phyloP scores from a whole-genome alignment of 768 basidiomycete genomes.

The Paxillus ammoniavirescens region DNA sequence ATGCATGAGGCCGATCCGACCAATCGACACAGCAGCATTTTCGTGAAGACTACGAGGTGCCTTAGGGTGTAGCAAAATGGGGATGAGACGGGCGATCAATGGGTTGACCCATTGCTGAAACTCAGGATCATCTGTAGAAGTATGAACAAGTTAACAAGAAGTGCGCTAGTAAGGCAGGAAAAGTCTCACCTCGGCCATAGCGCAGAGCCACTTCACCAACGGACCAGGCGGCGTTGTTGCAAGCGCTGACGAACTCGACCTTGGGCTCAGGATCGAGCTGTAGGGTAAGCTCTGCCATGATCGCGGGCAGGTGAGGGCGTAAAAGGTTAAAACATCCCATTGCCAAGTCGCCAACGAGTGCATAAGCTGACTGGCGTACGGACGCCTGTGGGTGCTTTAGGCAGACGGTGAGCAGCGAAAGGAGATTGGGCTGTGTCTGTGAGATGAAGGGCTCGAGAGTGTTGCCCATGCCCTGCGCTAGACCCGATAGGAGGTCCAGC shows the following conservation, averaged over 20 bases:
- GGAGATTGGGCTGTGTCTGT: slow-evolving; percentile 69
- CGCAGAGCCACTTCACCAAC: slow-evolving; percentile 96
- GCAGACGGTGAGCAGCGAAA: slow-evolving; percentile 82
- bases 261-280: slow-evolving; percentile 94
- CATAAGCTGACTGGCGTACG: slow-evolving; percentile 94
- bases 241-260: slow-evolving; percentile 92
- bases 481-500: slow-evolving; percentile 92
- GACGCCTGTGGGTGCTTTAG: slow-evolving; percentile 95
- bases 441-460: slow-evolving; percentile 72
- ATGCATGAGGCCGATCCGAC: slow-evolving; percentile 92
- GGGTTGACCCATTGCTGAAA: slow-evolving; percentile 92
- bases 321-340: slow-evolving; percentile 92
- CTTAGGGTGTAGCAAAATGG: slow-evolving; percentile 89
- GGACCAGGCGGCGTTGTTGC: slow-evolving; percentile 99
- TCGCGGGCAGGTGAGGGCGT: slow-evolving; percentile 79
- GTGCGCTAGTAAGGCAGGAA: background rate
- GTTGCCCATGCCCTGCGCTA: slow-evolving; percentile 90
- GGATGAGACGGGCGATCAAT: slow-evolving; percentile 84
- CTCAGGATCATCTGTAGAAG: slow-evolving; percentile 64
- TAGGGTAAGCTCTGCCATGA: slow-evolving; percentile 86
- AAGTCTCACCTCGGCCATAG: slow-evolving; percentile 66
- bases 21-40: slow-evolving; percentile 98
- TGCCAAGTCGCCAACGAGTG: slow-evolving; percentile 96
- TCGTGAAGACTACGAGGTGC: slow-evolving; percentile 93
- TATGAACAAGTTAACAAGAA: slow-evolving; percentile 4